Conservation (phyloP, 352 stramenopile genomes). For the Pythium rishiriense region DNA sequence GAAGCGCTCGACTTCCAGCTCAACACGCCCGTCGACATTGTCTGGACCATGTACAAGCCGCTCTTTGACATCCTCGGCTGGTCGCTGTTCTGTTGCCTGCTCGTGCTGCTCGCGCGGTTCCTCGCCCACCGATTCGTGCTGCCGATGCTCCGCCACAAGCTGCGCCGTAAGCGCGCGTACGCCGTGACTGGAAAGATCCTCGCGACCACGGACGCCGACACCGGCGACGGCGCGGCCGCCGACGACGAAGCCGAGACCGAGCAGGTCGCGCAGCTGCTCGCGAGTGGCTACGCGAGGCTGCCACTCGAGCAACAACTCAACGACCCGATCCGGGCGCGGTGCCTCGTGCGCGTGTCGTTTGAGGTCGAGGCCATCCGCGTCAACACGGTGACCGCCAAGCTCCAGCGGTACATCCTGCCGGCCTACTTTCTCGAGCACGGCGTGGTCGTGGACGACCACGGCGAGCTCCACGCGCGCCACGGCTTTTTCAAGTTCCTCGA, state of each 20-base stretch:
- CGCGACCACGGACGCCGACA: neutral
- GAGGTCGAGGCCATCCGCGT: constrained; percentile 21
- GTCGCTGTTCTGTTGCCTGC: constrained; percentile 15
- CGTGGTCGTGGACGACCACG: constrained; percentile 20
- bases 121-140: constrained; percentile 5
- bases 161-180: constrained; percentile 5
- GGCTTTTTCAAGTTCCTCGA: constrained; percentile 29
- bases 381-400: neutral
- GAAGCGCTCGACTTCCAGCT: constrained; percentile 31
- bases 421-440: constrained; percentile 26
- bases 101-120: constrained; percentile 18
- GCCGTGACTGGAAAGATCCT: constrained; percentile 9
- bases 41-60: constrained; percentile 40
- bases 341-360: constrained; percentile 19
- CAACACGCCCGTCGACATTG: constrained; percentile 15
- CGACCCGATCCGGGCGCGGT: constrained; percentile 26
- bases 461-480: constrained; percentile 15
- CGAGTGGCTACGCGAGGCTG: constrained; percentile 19
- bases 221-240: neutral
- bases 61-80: constrained; percentile 22
- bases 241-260: neutral
- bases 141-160: constrained; percentile 6
- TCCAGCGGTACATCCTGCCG: constrained; percentile 15
- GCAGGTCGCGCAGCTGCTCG: constrained; percentile 3
- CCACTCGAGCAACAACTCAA: constrained; percentile 26